Conservation (phyloP, 345 rosid species). For the Geranium rotundifolium region DNA sequence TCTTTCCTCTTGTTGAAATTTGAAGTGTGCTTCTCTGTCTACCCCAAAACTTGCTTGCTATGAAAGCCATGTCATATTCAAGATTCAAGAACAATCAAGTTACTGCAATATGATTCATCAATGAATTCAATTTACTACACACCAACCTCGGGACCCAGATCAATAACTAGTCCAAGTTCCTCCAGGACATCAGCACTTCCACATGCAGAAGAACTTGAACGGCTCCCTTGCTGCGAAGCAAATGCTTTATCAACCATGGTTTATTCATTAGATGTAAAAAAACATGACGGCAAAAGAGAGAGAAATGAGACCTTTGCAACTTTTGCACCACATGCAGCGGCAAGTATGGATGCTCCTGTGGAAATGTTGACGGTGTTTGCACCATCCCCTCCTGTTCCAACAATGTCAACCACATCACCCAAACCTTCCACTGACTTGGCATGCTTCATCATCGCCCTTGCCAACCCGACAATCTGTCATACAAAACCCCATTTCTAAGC, state of each 20-base stretch:
- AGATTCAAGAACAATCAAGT: too few relatives aligned
- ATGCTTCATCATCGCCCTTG: constrained; percentile 62
- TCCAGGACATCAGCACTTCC: constrained; percentile 97
- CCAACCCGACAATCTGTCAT: constrained; percentile 67
- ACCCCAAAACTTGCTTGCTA: too few relatives aligned
- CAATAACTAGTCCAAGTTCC: constrained; percentile 62
- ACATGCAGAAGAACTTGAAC: constrained; percentile 94
- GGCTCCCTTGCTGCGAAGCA: constrained; percentile 71
- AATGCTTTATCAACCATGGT: neutral
- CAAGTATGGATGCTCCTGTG: constrained; percentile 82
- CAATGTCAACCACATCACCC: constrained; percentile 66
- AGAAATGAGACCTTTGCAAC: constrained; percentile 64
- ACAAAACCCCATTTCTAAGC: neutral
- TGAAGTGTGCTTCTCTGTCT: too few relatives aligned
- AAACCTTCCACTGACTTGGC: constrained; percentile 51
- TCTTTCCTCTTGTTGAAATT: too few relatives aligned
- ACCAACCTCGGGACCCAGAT: constrained; percentile 71
- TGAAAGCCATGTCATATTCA: neutral
- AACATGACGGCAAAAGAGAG: too few relatives aligned
- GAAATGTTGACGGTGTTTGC: constrained; percentile 92
- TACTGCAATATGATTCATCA: neutral
- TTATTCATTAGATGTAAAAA: neutral
- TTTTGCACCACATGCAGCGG: constrained; percentile 94
- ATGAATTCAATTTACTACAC: neutral
- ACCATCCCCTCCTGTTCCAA: constrained; percentile 95